Conservation (phyloP, 192 early-diverging fungal species). For the Backusella luteola region DNA sequence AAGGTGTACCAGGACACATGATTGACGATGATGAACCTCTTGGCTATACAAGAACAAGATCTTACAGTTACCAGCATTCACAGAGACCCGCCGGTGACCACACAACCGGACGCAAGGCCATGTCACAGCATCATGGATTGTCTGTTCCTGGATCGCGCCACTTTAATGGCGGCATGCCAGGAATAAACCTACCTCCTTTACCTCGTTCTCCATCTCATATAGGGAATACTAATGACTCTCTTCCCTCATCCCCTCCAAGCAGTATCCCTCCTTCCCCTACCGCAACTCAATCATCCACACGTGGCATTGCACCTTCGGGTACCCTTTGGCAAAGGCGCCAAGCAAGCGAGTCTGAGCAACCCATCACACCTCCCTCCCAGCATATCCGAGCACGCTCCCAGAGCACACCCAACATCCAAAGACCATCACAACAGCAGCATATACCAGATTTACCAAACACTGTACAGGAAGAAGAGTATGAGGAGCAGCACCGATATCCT, state of each 20-base stretch:
- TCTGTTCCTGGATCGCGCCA: not conserved
- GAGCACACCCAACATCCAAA: slow-evolving; percentile 57
- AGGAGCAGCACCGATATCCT: not conserved
- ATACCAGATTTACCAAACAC: not conserved
- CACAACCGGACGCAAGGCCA: not conserved
- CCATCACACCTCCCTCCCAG: slow-evolving; percentile 7
- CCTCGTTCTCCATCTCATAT: slow-evolving; percentile 20
- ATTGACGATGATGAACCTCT: slow-evolving; percentile 40
- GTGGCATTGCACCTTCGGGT: not conserved
- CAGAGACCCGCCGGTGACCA: not conserved
- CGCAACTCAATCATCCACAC: not conserved
- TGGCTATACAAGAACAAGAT: not conserved
- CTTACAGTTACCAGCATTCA: slow-evolving; percentile 4
- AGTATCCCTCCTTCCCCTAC: slow-evolving; percentile 6
- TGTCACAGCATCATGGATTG: not conserved
- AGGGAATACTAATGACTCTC: slow-evolving; percentile 1
- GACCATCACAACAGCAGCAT: slow-evolving; percentile 3
- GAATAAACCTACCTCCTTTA: slow-evolving; percentile 22
- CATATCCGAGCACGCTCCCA: slow-evolving; percentile 51
- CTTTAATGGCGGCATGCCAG: not conserved
- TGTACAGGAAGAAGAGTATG: not conserved
- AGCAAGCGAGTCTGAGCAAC: not conserved
- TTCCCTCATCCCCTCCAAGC: slow-evolving; percentile 51
- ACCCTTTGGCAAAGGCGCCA: not conserved
- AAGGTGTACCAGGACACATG: slow-evolving; percentile 14